Conservation (phyloP, 2,329 filamentous ascomycete genomes). For the Dendrostoma leiphaemia region DNA sequence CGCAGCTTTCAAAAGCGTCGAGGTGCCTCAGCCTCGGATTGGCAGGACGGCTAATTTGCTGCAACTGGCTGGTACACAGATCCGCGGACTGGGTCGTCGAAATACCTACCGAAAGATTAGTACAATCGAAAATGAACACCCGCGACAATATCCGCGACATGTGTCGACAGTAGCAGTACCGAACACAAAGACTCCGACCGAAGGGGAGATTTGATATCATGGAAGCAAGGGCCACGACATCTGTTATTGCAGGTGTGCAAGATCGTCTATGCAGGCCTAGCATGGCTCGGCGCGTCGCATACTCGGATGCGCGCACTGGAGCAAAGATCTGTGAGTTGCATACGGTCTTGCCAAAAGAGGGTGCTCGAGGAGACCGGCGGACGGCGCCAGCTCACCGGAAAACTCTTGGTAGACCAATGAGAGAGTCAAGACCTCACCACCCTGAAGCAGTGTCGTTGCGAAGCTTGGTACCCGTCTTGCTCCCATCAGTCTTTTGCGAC, state of each 20-base stretch:
- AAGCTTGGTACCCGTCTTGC: not conserved
- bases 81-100: not conserved
- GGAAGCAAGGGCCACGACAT: not conserved
- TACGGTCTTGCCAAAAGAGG: not conserved
- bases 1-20: not conserved
- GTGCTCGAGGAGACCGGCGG: not conserved
- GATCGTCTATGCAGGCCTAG: not conserved
- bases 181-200: not conserved
- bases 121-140: no score
- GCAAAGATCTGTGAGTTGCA: not conserved
- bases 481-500: not conserved
- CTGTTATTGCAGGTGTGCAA: not conserved
- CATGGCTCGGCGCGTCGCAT: not conserved
- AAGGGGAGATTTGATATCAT: not conserved
- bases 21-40: not conserved
- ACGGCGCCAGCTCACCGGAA: not conserved
- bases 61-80: not conserved
- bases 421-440: not conserved
- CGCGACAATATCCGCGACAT: no score
- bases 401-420: not conserved
- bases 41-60: not conserved
- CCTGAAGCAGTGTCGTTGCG: not conserved
- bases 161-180: not conserved
- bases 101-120: not conserved
- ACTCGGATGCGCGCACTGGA: not conserved